Evolutionary conservation across 768 basidiomycete species (phyloP).

Genomic region (Glaciozyma antarctica): DNA sequence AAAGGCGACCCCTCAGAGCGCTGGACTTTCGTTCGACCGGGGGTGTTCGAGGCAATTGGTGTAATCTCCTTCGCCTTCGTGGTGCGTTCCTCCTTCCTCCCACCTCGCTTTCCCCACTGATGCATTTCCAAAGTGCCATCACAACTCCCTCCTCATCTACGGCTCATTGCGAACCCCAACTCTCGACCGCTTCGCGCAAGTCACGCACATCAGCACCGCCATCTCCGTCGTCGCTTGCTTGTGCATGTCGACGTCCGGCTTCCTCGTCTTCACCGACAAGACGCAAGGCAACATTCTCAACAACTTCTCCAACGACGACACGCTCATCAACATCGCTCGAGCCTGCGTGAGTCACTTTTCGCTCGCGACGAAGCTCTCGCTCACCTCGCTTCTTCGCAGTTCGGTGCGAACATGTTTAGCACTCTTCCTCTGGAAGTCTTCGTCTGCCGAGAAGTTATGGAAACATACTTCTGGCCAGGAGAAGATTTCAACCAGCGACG

Average conservation of each 20-base stretch:
- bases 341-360: constrained; percentile 57
- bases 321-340: constrained; percentile 75
- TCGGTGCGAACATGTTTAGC: constrained; percentile 66
- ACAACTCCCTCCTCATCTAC: constrained; percentile 93
- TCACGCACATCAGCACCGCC: constrained; percentile 83
- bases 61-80: constrained; percentile 92
- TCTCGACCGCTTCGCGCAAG: constrained; percentile 79
- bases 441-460: constrained; percentile 94
- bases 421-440: constrained; percentile 87
- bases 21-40: constrained; percentile 64
- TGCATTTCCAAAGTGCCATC: constrained; percentile 55
- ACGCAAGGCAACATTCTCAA: constrained; percentile 83
- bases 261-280: constrained; percentile 59
- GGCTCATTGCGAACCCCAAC: constrained; percentile 87
- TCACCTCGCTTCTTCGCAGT: not conserved
- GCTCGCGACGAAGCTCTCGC: constrained; percentile 53
- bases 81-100: not conserved
- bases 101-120: not conserved
- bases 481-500: constrained; percentile 70
- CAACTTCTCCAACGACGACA: constrained; percentile 62
- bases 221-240: constrained; percentile 70
- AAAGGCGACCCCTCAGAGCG: constrained; percentile 67
- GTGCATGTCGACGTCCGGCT: constrained; percentile 75
- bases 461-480: constrained; percentile 89
- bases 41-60: constrained; percentile 88